These are phyloP conservation scores for Panaeolus papilionaceus DNA, from an alignment of 768 basidiomycete genomes.

Conservation along the genomic window DNA sequence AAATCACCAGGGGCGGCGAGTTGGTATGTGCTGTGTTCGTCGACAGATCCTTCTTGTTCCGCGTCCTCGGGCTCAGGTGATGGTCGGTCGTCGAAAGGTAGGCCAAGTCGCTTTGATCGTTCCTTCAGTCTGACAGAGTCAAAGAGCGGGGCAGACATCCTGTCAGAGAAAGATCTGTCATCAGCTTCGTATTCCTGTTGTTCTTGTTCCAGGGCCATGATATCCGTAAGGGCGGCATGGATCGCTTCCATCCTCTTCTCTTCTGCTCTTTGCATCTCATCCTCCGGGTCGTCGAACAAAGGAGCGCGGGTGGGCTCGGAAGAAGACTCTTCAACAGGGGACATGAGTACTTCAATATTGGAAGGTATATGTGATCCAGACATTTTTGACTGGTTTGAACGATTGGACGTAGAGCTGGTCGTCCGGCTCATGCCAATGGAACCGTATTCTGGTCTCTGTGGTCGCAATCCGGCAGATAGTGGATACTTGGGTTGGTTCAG, in stretches of 20 bases:
- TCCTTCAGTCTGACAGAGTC: conserved; percentile 29
- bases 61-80: conserved; percentile 49
- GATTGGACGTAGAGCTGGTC: conserved; percentile 45
- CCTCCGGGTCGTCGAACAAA: conserved; percentile 83
- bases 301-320: conserved; percentile 70
- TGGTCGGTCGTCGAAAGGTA: conserved; percentile 36
- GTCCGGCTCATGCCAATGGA: conserved; percentile 46
- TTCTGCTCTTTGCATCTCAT: conserved; percentile 72
- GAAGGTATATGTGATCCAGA: conserved; percentile 41
- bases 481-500: conserved; percentile 23
- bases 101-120: conserved; percentile 27
- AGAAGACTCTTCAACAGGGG: conserved; percentile 59
- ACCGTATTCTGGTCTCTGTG: conserved; percentile 45
- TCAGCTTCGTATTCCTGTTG: conserved; percentile 19
- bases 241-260: conserved; percentile 94
- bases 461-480: conserved; percentile 25
- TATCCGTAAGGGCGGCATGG: conserved; percentile 93
- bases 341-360: conserved; percentile 86
- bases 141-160: conserved; percentile 33
- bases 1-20: conserved; percentile 90
- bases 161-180: conserved; percentile 25
- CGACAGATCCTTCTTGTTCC: conserved; percentile 47
- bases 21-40: conserved; percentile 61
- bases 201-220: conserved; percentile 84
- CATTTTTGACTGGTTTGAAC: conserved; percentile 37